These are phyloP conservation scores for Eucalyptus sideroxylon DNA, from an alignment of 345 rosid species.

Conservation along the genomic window DNA sequence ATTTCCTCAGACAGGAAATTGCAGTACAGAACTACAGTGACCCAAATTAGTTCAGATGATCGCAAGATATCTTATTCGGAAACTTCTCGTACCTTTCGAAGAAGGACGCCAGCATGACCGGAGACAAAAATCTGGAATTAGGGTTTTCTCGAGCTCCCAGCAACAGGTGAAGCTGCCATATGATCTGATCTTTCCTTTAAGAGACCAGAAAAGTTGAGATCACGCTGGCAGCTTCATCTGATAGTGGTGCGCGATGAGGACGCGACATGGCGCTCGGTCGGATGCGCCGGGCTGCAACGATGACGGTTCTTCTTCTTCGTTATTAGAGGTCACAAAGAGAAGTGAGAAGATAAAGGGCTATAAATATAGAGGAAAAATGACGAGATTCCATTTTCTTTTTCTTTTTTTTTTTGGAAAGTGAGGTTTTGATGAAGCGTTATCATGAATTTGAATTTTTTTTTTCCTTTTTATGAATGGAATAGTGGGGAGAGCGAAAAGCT, in stretches of 20 bases:
- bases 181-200: constrained; percentile 20
- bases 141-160: not conserved
- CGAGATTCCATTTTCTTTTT: not conserved
- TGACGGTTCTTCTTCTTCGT: not conserved
- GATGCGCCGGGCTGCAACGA: not conserved
- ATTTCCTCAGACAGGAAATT: not conserved
- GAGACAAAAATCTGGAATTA: not conserved
- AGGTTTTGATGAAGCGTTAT: not conserved
- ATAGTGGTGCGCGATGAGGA: constrained; percentile 34
- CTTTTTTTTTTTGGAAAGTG: not conserved
- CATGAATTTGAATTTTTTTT: not conserved
- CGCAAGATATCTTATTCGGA: not conserved
- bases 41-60: not conserved
- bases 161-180: constrained; percentile 8
- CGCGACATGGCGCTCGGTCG: not conserved
- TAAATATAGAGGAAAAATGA: constrained; percentile 1
- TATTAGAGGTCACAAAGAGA: not conserved
- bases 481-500: not conserved
- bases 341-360: not conserved
- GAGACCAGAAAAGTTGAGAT: constrained; percentile 35
- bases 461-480: not conserved
- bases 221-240: constrained; percentile 99
- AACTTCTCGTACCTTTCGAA: not conserved
- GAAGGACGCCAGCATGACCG: not conserved
- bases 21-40: not conserved